These are phyloP conservation scores for Tuber umbilicatum DNA, from an alignment of 495 filamentous ascomycete genomes.

Conservation along the genomic window DNA sequence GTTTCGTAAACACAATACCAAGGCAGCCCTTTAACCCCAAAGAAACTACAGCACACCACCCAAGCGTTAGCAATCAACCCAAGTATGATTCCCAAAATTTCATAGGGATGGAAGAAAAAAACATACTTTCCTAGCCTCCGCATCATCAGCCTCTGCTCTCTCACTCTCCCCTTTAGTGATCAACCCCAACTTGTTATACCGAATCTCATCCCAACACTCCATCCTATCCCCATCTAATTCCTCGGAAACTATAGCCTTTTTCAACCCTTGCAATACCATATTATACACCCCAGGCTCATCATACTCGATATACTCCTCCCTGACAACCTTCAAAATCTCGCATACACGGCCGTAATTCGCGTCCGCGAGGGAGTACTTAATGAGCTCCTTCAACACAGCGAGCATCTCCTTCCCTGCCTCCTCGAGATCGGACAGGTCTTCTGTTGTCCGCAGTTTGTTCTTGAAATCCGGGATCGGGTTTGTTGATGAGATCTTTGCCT, in stretches of 20 bases:
- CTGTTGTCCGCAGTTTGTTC: constrained; percentile 59
- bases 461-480: constrained; percentile 94
- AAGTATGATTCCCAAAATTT: background rate
- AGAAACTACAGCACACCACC: constrained; percentile 7
- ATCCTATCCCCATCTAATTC: constrained; percentile 73
- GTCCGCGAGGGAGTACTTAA: constrained; percentile 68
- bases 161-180: constrained; percentile 55
- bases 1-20: background rate
- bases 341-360: constrained; percentile 64
- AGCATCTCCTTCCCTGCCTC: constrained; percentile 70
- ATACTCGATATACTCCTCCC: constrained; percentile 66
- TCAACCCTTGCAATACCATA: constrained; percentile 62
- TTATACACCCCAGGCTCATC: constrained; percentile 78
- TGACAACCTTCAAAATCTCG: constrained; percentile 69
- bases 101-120: background rate
- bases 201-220: constrained; percentile 75
- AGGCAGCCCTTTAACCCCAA: constrained; percentile 10
- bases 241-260: constrained; percentile 61
- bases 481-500: constrained; percentile 59
- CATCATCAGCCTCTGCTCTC: constrained; percentile 25
- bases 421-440: constrained; percentile 56
- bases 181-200: constrained; percentile 62
- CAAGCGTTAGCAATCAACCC: background rate
- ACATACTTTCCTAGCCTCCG: constrained; percentile 24
- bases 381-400: constrained; percentile 59